Conservation (phyloP, 306 rosid species). For the Malus asiatica region DNA sequence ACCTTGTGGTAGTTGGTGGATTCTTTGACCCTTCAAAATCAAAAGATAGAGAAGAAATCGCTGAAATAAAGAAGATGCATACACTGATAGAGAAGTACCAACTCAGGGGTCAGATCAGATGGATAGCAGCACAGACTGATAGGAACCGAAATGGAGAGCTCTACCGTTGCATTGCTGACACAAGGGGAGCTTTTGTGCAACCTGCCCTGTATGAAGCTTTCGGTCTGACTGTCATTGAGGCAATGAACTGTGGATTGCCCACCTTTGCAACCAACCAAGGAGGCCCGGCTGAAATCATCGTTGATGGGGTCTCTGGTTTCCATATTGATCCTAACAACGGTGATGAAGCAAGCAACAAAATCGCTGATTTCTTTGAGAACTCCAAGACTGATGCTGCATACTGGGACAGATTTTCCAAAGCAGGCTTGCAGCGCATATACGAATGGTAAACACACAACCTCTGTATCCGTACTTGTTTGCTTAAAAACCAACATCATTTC, state of each 20-base stretch:
- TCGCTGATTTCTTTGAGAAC: conserved; percentile 71
- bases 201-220: conserved; percentile 95
- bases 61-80: conserved; percentile 73
- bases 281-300: conserved; percentile 90
- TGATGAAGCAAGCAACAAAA: conserved; percentile 59
- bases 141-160: conserved; percentile 73
- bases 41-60: conserved; percentile 83
- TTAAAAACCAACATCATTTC: not conserved
- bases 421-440: conserved; percentile 63
- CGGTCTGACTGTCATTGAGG: conserved; percentile 94
- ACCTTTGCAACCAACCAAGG: conserved; percentile 97
- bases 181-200: conserved; percentile 87
- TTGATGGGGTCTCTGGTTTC: conserved; percentile 83
- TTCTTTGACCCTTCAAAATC: conserved; percentile 90
- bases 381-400: conserved; percentile 49
- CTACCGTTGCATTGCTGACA: conserved; percentile 76
- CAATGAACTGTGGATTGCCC: conserved; percentile 93
- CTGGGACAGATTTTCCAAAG: conserved; percentile 48
- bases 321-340: conserved; percentile 77
- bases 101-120: conserved; percentile 78
- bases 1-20: conserved; percentile 89
- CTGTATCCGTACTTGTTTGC: not conserved
- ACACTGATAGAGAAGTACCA: conserved; percentile 55
- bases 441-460: conserved; percentile 55
- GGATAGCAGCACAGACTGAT: conserved; percentile 91